Base-by-base conservation (phyloP, 2,329 filamentous ascomycete species). In the Arthrobotrys musiformis region DNA sequence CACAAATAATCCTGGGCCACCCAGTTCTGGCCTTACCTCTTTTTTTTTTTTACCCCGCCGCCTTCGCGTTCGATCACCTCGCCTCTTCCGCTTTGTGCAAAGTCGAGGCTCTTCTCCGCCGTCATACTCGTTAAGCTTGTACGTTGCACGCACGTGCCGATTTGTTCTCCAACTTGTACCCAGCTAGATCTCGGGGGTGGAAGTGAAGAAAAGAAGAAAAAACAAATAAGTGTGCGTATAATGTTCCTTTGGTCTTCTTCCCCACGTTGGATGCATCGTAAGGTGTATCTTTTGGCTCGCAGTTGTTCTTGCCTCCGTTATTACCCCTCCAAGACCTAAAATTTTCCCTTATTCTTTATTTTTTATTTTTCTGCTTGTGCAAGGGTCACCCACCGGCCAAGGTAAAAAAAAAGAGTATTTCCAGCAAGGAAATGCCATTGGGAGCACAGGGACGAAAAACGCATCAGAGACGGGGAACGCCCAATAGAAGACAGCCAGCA, bases 401-500 rank as follows among this genome's bases (percentile, higher is more conserved):
- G 72, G 72, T 75, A 58, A 76, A 66, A 48, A 48, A 48, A 11
- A 48, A 35, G 22, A 61, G 72, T 70, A 70, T 66, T 46, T 70
- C 73, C 73, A 56, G 58, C 33, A 76, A 69, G 56, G 50, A 50
- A 67, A 66, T 64, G 19, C 58, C 61, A 73, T 73, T 73, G 69
- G 69, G 69, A 73, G 60, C 69, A 52, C 50, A 42, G 40, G 52
- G 69, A 73, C 69, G 54, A 70, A 61, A 60, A 64, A 70, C 40
- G 50, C 54, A 48, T 50, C 64, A 58, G 50, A 30, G 60, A 44
- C 33, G 33, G n/a, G 66, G 54, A 44, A 70, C 33, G 73, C 73
- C 73, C 73, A 77, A 77, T 77, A 69, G 50, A 42, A 77, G 66
- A 61, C 50, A 56, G 73, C 73, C 73, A 77, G 73, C 73, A 70